Conservation (phyloP, 768 basidiomycete species). For the Leccinum ochraceum region DNA sequence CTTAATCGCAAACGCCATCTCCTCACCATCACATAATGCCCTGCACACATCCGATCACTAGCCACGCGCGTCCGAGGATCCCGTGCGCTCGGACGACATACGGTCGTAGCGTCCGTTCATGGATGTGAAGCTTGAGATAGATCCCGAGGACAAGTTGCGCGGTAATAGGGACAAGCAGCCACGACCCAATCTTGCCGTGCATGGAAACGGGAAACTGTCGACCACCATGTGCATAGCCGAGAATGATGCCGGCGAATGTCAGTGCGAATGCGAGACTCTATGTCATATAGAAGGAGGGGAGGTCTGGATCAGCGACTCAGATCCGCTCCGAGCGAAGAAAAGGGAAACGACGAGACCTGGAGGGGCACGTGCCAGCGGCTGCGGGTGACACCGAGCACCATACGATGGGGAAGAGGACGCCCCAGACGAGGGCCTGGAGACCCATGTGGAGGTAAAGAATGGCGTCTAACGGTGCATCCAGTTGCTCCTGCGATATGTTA, state of each 20-base stretch:
- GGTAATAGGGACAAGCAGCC: too few species aligned
- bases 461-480: slow-evolving; percentile 67
- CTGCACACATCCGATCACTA: too few species aligned
- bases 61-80: too few species aligned
- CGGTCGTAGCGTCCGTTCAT: too few species aligned
- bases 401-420: slow-evolving; percentile 81
- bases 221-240: slow-evolving; percentile 27
- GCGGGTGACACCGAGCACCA: slow-evolving; percentile 72
- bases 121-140: too few species aligned
- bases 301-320: slow-evolving; percentile 1
- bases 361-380: slow-evolving; percentile 92
- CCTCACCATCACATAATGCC: too few species aligned
- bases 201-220: too few species aligned
- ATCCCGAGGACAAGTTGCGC: too few species aligned
- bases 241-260: slow-evolving; percentile 69
- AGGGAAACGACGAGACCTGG: slow-evolving; percentile 38
- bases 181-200: too few species aligned
- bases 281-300: not conserved
- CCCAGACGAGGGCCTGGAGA: slow-evolving; percentile 81
- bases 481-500: slow-evolving; percentile 57
- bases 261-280: slow-evolving; percentile 69
- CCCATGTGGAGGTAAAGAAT: slow-evolving; percentile 84
- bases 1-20: too few species aligned
- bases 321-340: not conserved
- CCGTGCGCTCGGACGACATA: too few species aligned